Evolutionary conservation across 768 basidiomycete species (phyloP).

Genomic region (Naganishia kalamii): DNA sequence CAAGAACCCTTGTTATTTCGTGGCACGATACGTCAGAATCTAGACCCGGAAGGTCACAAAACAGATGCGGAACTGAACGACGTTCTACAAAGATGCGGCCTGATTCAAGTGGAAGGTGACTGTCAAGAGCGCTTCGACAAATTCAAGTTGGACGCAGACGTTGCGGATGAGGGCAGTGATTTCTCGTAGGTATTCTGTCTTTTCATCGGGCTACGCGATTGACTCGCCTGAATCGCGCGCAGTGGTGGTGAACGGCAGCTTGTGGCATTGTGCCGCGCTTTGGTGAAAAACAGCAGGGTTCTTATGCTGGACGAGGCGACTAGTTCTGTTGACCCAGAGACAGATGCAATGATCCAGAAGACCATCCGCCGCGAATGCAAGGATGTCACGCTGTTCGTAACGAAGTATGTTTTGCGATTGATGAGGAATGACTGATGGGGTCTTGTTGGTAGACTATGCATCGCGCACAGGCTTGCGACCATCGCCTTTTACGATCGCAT

Average conservation of each 20-base stretch:
- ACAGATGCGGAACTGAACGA: conserved; percentile 62
- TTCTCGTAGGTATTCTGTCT: conserved; percentile 39
- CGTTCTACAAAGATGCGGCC: conserved; percentile 57
- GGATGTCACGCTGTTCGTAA: conserved; percentile 26
- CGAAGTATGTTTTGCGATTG: background rate
- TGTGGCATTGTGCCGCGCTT: conserved; percentile 57
- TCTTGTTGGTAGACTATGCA: conserved; percentile 11
- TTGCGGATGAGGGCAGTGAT: conserved; percentile 63
- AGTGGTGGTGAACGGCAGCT: conserved; percentile 64
- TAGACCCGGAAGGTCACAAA: conserved; percentile 54
- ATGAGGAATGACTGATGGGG: background rate
- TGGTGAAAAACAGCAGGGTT: conserved; percentile 59
- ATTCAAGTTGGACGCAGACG: conserved; percentile 59
- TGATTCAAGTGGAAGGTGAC: conserved; percentile 37
- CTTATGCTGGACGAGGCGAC: conserved; percentile 43
- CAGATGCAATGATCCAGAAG: conserved; percentile 59
- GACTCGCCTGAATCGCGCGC: background rate
- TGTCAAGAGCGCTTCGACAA: conserved; percentile 53
- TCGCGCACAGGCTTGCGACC: conserved; percentile 28
- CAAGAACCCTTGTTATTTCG: conserved; percentile 58
- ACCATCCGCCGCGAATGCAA: conserved; percentile 61
- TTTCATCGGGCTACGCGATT: background rate
- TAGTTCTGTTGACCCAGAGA: conserved; percentile 30
- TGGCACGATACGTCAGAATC: conserved; percentile 49
- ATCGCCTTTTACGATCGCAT: conserved; percentile 45